Evolutionary conservation across 495 filamentous ascomycete genomes (phyloP), one percentile per base, ranked within the genome.

Genomic region (Neurospora sp.): DNA sequence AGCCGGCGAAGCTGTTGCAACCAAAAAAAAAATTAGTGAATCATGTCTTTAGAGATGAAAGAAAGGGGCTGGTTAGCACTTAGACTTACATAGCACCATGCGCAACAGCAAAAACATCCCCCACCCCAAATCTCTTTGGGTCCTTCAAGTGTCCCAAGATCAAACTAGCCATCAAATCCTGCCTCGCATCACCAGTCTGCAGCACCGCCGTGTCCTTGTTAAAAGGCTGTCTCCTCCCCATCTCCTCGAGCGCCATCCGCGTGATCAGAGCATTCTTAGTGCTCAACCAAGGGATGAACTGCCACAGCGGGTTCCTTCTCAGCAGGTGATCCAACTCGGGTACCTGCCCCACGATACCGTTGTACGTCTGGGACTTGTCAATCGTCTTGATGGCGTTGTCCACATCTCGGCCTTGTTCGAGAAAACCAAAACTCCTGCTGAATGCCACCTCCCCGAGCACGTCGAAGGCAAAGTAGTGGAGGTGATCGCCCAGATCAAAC

Each of bases 371-470:
- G 75, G 82, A 84, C 59, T 85, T 81, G 74, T 88, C 86, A 68
- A 87, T 87, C 7, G 83, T 84, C 78, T 81, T 83, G 74, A 87
- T 85, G 9, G 86, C 85, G 61, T 82, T 74, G 69, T 90, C 87
- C 53, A 91, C 84, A 72, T 91, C 90, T 37, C 84, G 72, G 5
- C 85, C 88, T 9, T 86, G 82, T 27, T 84, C 83, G 3, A 93
- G 75, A 75, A 92, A 92, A 1, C 90, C 90, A 73, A 90, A 89
- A 7, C 82, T 85, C n/a, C 88, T 81, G 69, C 85, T 87, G 74
- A 90, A 93, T 0, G 89, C 90, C 16, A 92, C 84, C 77, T 89
- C 87, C 37, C 87, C 86, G 8, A 89, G 81, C 12, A 89, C 87
- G 77, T 91, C 86, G 76, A 87, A 88, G 5, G 87, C 85, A 73